Evolutionary conservation across 257 asterid genomes (phyloP).

Genomic region (Osmanthus fragrans): DNA sequence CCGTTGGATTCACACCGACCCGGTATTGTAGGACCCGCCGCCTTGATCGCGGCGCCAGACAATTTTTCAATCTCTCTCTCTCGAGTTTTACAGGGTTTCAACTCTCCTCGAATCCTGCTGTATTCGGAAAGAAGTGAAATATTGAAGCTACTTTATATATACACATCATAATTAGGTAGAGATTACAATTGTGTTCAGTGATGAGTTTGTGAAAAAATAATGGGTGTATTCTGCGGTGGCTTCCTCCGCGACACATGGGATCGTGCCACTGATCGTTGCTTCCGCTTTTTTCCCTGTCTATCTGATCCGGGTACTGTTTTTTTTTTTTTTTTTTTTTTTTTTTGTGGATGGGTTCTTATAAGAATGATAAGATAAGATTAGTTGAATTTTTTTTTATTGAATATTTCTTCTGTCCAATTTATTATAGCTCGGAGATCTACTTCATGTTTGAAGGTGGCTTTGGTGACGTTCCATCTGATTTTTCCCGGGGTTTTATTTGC

Average conservation of each 20-base stretch:
- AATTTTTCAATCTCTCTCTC: background rate
- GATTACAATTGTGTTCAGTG: constrained; percentile 26
- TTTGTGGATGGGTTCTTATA: background rate
- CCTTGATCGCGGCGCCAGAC: background rate
- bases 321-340: too few relatives aligned
- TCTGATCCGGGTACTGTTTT: constrained; percentile 77
- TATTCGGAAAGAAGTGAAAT: background rate
- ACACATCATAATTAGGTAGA: constrained; percentile 16
- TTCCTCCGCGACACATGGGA: constrained; percentile 51
- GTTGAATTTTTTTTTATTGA: background rate
- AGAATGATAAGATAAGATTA: background rate
- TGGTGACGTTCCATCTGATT: constrained; percentile 83
- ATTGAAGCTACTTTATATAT: background rate
- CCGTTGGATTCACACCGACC: background rate
- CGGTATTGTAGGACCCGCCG: background rate
- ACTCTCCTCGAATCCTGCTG: background rate
- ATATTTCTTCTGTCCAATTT: constrained; percentile 5
- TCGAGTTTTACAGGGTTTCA: background rate
- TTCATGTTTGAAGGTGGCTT: constrained; percentile 58
- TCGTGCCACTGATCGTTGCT: constrained; percentile 72
- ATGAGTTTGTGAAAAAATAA: constrained; percentile 43
- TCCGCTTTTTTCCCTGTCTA: constrained; percentile 76
- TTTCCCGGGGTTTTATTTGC: constrained; percentile 55
- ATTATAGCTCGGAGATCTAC: constrained; percentile 80
- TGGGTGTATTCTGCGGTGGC: constrained; percentile 67